Conservation (phyloP, 805 yeast species). For the Cyberlindnera maclurae region DNA sequence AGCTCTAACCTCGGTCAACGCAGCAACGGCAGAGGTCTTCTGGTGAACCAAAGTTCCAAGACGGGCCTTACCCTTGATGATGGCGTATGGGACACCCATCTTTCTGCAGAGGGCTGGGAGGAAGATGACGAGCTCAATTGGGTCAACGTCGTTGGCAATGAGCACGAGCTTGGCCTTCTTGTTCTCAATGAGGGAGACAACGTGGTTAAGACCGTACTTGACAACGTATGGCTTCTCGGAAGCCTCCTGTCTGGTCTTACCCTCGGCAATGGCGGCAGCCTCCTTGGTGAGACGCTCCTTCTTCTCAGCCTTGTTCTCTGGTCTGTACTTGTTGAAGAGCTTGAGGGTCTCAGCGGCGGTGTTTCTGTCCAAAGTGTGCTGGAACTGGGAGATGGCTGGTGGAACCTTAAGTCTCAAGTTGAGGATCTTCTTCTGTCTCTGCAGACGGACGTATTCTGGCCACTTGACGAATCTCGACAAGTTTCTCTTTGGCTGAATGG, state of each 20-base stretch:
- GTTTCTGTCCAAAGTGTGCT: slow-evolving; percentile 95
- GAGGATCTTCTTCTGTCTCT: slow-evolving; percentile 97
- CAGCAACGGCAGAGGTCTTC: slow-evolving; percentile 96
- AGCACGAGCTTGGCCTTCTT: slow-evolving; percentile 96
- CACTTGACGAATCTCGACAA: slow-evolving; percentile 96
- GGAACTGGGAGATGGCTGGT: slow-evolving; percentile 96
- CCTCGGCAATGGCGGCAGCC: slow-evolving; percentile 98
- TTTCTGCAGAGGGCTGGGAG: slow-evolving; percentile 98
- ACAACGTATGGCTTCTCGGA: slow-evolving; percentile 95
- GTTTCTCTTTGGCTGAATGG: slow-evolving; percentile 91
- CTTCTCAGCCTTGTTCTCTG: slow-evolving; percentile 96
- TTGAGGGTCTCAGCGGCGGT: slow-evolving; percentile 96
- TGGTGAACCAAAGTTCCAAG: slow-evolving; percentile 96
- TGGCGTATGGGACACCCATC: slow-evolving; percentile 99
- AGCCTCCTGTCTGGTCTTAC: slow-evolving; percentile 94
- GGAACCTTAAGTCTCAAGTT: slow-evolving; percentile 97
- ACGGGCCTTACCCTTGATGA: slow-evolving; percentile 98
- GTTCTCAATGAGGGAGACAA: slow-evolving; percentile 94
- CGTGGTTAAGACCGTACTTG: slow-evolving; percentile 99
- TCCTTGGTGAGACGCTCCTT: slow-evolving; percentile 98
- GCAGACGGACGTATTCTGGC: slow-evolving; percentile 98
- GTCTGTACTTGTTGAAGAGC: slow-evolving; percentile 98
- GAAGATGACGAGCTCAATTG: slow-evolving; percentile 95
- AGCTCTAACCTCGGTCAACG: slow-evolving; percentile 88
- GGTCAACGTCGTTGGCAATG: slow-evolving; percentile 99